Evolutionary conservation across 345 rosid species (phyloP).

Genomic region (Mercurialis annua): DNA sequence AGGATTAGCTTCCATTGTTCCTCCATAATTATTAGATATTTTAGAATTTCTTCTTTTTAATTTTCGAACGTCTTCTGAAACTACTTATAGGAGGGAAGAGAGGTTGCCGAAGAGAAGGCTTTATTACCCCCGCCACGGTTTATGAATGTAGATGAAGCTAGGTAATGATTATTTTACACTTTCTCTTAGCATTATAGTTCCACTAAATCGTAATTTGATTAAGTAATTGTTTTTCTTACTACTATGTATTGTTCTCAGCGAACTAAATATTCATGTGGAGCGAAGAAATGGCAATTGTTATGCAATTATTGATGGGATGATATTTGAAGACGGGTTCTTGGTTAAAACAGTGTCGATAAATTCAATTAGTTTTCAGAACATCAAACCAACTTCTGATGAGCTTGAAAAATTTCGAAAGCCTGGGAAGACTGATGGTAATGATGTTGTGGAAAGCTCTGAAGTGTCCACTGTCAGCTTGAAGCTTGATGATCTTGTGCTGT

Average conservation of each 20-base stretch:
- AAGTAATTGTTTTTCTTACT: conserved; percentile 9
- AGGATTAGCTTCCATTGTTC: neutral
- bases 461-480: conserved; percentile 84
- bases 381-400: conserved; percentile 91
- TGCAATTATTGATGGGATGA: conserved; percentile 73
- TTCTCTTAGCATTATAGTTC: neutral
- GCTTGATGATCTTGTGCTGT: conserved; percentile 89
- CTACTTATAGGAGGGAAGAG: conserved; percentile 73
- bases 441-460: conserved; percentile 96
- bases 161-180: conserved; percentile 40
- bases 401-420: conserved; percentile 86
- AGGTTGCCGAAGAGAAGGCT: conserved; percentile 78
- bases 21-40: neutral
- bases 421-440: conserved; percentile 73
- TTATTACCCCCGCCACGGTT: conserved; percentile 96
- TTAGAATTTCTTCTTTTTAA: conserved; percentile 1
- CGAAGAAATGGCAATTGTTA: conserved; percentile 88
- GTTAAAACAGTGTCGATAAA: conserved; percentile 80
- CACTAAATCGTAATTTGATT: neutral
- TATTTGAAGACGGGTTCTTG: conserved; percentile 87
- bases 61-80: neutral
- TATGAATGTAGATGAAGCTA: conserved; percentile 92
- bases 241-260: conserved; percentile 41
- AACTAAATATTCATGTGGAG: conserved; percentile 88
- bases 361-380: conserved; percentile 67